Evolutionary conservation across 1,284 basidiomycete species (phyloP), one percentile per base, ranked within the genome.

Genomic region (Moniliophthora roreri): DNA sequence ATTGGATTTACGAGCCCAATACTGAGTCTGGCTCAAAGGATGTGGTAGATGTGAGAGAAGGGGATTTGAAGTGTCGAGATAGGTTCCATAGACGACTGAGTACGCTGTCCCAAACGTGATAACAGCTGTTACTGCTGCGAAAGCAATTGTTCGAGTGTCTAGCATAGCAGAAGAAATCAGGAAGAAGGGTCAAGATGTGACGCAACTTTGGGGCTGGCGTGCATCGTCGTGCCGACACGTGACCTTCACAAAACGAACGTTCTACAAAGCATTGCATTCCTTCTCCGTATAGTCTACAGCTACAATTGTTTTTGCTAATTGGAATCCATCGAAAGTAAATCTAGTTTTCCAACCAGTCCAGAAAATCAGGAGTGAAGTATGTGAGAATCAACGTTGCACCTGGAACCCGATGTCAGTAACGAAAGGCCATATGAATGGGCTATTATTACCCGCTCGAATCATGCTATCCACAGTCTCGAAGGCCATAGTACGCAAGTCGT

Each of bases 281-380:
- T 32, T 32, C 6, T 32, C 28, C 28, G 28, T 6, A 18, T 9
- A 5, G 11, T 21, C 21, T 8, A 6, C 8, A 26, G 23, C 23
- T 26, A 46, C 28, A 15, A 15, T 18, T 16, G n/a, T 46, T 46
- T 32, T n/a, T 32, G 26, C 24, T 24, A 23, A 3, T 3, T 24
- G 3, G 20, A n/a, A 44, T 44, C 15, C 20, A 15, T 26, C 18
- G 15, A 44, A 44, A 40, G 5, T 5, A 13, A 10, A 10, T 18
- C 63, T 61, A 79, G 56, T 68, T 70, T 34, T 85, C 84, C 52
- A 97, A 68, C 94, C 95, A 96, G 53, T 95, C 89, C 55, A 98
- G 76, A 72, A 98, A 95, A 39, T 97, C 87, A 1, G 96, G 96
- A 0, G 96, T 98, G 65, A 98, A 98, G 75, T 99, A 99, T 1